Percentiles rank a stretch among this genome's conserved stretches.
Evolutionary conservation across 2,329 filamentous ascomycete species (phyloP).

Genomic region (Cladosporium sphaerospermum): DNA sequence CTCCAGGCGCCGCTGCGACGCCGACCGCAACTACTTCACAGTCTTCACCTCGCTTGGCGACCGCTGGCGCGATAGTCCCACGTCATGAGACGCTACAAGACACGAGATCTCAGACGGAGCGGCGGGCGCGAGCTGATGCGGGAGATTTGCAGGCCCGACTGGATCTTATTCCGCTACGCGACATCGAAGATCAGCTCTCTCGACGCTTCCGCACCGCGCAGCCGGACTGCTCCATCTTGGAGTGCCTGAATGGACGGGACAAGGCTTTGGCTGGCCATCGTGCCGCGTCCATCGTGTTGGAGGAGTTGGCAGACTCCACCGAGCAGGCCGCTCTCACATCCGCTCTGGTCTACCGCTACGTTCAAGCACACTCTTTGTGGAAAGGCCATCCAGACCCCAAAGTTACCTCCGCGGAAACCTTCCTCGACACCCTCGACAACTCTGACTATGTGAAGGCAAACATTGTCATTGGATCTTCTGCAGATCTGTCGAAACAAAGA

Average conservation of each 20-base stretch:
- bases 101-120: neutral
- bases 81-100: neutral
- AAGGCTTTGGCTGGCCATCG: neutral
- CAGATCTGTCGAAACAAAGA: neutral
- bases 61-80: neutral
- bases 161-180: neutral
- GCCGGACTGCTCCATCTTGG: neutral
- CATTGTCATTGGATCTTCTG: slow-evolving; percentile 2
- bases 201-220: neutral
- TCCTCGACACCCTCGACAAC: neutral
- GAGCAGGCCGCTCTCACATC: neutral
- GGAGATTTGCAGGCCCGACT: neutral
- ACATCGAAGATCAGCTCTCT: slow-evolving; percentile 1
- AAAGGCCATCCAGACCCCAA: neutral
- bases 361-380: neutral
- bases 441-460: neutral
- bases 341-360: neutral
- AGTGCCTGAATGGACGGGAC: neutral
- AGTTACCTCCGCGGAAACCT: neutral
- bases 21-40: neutral
- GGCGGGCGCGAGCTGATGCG: neutral
- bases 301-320: neutral
- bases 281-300: neutral
- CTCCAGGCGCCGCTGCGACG: neutral
- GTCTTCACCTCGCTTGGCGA: neutral